Evolutionary conservation across 345 rosid genomes (phyloP).

Genomic region (Hevea brasiliensis): DNA sequence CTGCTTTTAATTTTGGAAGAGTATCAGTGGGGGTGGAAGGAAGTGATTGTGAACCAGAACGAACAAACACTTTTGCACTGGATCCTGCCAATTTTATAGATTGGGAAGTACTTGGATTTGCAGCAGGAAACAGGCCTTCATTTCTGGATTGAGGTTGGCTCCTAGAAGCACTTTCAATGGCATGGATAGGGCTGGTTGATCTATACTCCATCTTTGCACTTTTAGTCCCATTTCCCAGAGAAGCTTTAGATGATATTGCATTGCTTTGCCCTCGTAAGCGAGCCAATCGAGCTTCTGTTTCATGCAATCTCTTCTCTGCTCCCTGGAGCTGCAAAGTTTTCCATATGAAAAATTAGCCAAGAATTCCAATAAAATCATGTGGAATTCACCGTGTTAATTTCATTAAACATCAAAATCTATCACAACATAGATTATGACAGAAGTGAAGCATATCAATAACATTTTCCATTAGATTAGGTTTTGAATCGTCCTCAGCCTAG

Average conservation of each 20-base stretch:
- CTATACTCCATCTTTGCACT: slow-evolving; percentile 37
- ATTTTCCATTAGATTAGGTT: not conserved
- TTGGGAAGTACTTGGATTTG: slow-evolving; percentile 38
- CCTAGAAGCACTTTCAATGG: not conserved
- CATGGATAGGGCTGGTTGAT: slow-evolving; percentile 30
- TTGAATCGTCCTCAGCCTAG: too few species aligned
- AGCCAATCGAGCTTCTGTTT: slow-evolving; percentile 55
- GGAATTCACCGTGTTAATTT: too few species aligned
- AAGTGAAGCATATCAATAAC: not conserved
- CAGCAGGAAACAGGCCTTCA: slow-evolving; percentile 51
- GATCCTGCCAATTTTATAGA: slow-evolving; percentile 34
- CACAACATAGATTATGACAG: too few species aligned
- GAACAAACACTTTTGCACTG: slow-evolving; percentile 25
- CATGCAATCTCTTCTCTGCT: slow-evolving; percentile 59
- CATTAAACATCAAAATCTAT: too few species aligned
- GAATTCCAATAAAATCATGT: too few species aligned
- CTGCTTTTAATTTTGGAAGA: slow-evolving; percentile 41
- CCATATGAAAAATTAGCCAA: slow-evolving; percentile 13
- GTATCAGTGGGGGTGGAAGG: slow-evolving; percentile 24
- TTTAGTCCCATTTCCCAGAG: slow-evolving; percentile 26
- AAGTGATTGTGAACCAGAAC: slow-evolving; percentile 27
- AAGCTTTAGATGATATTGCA: slow-evolving; percentile 25
- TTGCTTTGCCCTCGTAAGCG: slow-evolving; percentile 47
- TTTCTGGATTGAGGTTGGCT: slow-evolving; percentile 7
- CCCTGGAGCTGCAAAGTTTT: slow-evolving; percentile 52